These are phyloP conservation scores for Hypocreales sp. DNA, from an alignment of 2,329 filamentous ascomycete genomes.

Conservation along the genomic window DNA sequence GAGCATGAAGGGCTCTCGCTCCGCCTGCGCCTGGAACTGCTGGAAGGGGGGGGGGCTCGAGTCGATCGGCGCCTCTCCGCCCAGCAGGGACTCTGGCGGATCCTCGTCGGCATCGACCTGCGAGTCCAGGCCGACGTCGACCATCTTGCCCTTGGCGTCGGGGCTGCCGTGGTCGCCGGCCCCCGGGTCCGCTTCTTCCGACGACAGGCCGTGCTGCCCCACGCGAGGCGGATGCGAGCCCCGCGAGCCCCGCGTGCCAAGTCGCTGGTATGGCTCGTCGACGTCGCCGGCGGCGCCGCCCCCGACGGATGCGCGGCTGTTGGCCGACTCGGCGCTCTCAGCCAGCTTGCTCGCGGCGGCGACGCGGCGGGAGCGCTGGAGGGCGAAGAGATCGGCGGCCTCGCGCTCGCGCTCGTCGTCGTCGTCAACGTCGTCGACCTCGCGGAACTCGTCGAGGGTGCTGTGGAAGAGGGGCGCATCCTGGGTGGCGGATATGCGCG, in stretches of 20 bases:
- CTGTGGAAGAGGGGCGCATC: conserved; percentile 93
- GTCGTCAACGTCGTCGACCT: conserved; percentile 88
- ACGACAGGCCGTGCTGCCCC: conserved; percentile 16
- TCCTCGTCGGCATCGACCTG: conserved; percentile 40
- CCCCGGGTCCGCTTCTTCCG: conserved; percentile 23
- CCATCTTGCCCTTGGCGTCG: conserved; percentile 50
- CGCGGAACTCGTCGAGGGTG: conserved; percentile 74
- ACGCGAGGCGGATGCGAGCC: conserved; percentile 10
- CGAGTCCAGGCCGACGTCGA: conserved; percentile 72
- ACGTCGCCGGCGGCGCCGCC: conserved; percentile 14
- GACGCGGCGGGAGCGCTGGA: conserved; percentile 78
- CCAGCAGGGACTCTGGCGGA: conserved; percentile 43
- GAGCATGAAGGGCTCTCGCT: conserved; percentile 22
- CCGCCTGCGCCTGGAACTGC: conserved; percentile 30
- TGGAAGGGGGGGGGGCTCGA: conserved; percentile 47
- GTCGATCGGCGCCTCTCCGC: conserved; percentile 34
- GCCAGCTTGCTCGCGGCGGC: conserved; percentile 73
- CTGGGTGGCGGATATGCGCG: conserved; percentile 53
- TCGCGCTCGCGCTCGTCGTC: conserved; percentile 82
- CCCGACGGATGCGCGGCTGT: conserved; percentile 22
- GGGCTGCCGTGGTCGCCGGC: conserved; percentile 13
- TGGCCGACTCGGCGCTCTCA: conserved; percentile 61
- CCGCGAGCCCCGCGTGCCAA: conserved; percentile 30
- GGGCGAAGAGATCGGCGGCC: conserved; percentile 82
- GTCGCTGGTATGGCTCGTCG: conserved; percentile 34